Evolutionary conservation across 768 basidiomycete species (phyloP), one percentile per base, ranked within the genome.

Genomic region (Lentinus brumalis): DNA sequence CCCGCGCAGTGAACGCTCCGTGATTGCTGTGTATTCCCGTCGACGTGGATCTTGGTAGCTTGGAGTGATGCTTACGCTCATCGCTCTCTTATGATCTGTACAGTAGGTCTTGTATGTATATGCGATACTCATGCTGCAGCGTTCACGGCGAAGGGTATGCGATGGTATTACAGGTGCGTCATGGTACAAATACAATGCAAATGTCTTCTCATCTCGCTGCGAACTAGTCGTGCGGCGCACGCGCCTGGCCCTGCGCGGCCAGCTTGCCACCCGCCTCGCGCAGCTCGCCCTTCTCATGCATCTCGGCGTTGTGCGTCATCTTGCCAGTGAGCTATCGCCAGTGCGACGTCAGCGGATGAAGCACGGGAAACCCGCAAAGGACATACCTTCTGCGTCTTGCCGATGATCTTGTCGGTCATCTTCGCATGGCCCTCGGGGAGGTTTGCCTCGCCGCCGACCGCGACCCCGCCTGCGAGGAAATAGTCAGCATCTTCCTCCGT

Each of bases 231-330:
- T 79, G 80, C 4, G 76, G 69, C 2, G 78, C 78, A 11, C 78
- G 71, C 11, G 81, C 77, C 32, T 71, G 68, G 1, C 78, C 79
- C 8, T 64, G 69, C 3, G 67, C 78, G 10, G 81, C 83, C 10
- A 72, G 74, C 68, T 82, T 84, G 0, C 84, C 84, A 7, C 80
- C 81, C 0, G 80, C 69, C 72, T 84, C 80, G 39, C 86, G 78
- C 32, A 86, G 68, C 62, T 82, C 80, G 15, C 86, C 87, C 67
- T 76, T 82, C 71, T 85, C 85, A 53, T 83, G 81, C 70, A 83
- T 53, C 7, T 79, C 84, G 0, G 77, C 70, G 10, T 86, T 84
- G 21, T 77, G 56, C 14, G 73, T 72, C 39, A 75, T 56, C 69
- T 86, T 86, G 8, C 85, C 84, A 31, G 80, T 64, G 44, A 85